Percentiles rank a stretch among this genome's conserved stretches.
Evolutionary conservation across 2,329 filamentous ascomycete species (phyloP).

Genomic region (Fonsecaea monophora): DNA sequence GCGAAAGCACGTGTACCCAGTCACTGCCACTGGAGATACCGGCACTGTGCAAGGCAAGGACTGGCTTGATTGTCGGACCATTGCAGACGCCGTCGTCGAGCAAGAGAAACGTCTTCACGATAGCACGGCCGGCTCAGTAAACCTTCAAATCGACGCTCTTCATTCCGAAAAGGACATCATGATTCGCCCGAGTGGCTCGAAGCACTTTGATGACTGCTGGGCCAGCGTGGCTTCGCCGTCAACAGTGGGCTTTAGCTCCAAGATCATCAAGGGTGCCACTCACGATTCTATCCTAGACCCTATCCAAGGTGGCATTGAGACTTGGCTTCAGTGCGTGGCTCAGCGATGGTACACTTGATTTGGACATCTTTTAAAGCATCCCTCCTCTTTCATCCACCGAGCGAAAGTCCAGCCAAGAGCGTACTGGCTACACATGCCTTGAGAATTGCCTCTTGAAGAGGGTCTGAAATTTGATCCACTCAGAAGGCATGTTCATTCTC

Average conservation of each 20-base stretch:
- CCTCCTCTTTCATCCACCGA: background rate
- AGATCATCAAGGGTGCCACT: slow-evolving; percentile 10
- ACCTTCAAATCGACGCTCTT: slow-evolving; percentile 7
- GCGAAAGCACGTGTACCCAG: slow-evolving; percentile 8
- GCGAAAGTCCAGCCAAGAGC: background rate
- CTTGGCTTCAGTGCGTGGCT: slow-evolving; percentile 6
- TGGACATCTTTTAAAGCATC: background rate
- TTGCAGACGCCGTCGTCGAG: background rate
- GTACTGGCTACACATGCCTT: background rate
- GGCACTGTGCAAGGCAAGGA: background rate
- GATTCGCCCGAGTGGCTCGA: slow-evolving; percentile 7
- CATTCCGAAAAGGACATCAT: slow-evolving; percentile 15
- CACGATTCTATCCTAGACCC: slow-evolving; percentile 19
- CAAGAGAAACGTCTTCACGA: background rate
- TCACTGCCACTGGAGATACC: background rate
- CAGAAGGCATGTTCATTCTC: background rate
- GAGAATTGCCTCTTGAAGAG: background rate
- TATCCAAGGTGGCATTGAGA: slow-evolving; percentile 3
- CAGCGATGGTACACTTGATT: slow-evolving; percentile 7
- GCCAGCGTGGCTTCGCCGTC: background rate
- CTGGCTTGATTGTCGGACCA: slow-evolving; percentile 5
- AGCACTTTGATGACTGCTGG: slow-evolving; percentile 19
- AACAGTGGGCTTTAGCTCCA: background rate
- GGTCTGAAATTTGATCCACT: background rate
- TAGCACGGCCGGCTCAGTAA: background rate